Percentiles rank a stretch among this genome's conserved stretches.
Evolutionary conservation across 768 basidiomycete genomes (phyloP).

Genomic region (Boletus barrowsii): DNA sequence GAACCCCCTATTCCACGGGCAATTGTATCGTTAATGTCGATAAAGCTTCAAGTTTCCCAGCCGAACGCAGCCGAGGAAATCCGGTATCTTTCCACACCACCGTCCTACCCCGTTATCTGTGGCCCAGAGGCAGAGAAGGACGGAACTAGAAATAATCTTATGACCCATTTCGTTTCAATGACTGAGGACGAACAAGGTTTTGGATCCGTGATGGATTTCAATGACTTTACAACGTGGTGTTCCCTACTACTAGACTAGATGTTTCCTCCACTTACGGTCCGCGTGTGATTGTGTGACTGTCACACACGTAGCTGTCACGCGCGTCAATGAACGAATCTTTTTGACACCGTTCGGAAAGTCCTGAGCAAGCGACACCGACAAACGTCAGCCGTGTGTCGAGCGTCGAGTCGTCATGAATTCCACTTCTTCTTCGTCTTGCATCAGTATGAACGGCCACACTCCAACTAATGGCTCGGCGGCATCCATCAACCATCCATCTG

Average conservation of each 20-base stretch:
- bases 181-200: constrained; percentile 29
- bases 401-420: constrained; percentile 22
- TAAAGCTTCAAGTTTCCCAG: constrained; percentile 5
- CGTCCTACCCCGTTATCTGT: constrained; percentile 47
- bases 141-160: constrained; percentile 50
- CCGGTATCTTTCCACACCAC: constrained; percentile 45
- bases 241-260: no score
- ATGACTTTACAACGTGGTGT: constrained; percentile 24
- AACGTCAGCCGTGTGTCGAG: not conserved
- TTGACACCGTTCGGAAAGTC: constrained; percentile 1
- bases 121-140: constrained; percentile 40
- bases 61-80: constrained; percentile 8
- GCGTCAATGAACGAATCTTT: constrained; percentile 19
- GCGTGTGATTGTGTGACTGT: constrained; percentile 20
- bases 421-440: constrained; percentile 31
- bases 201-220: constrained; percentile 41
- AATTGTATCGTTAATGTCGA: not conserved
- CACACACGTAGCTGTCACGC: constrained; percentile 16
- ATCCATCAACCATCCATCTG: constrained; percentile 35
- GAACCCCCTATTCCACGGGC: constrained; percentile 11
- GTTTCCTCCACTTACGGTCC: no score
- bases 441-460: constrained; percentile 50
- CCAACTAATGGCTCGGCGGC: constrained; percentile 49
- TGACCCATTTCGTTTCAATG: constrained; percentile 60
- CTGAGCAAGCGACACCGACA: constrained; percentile 3